A percentile compares a stretch with the other conserved stretches of the same genome.
Evolutionary conservation across 1,139 yeast species (phyloP).

Genomic region (Hanseniaspora gamundiae): DNA sequence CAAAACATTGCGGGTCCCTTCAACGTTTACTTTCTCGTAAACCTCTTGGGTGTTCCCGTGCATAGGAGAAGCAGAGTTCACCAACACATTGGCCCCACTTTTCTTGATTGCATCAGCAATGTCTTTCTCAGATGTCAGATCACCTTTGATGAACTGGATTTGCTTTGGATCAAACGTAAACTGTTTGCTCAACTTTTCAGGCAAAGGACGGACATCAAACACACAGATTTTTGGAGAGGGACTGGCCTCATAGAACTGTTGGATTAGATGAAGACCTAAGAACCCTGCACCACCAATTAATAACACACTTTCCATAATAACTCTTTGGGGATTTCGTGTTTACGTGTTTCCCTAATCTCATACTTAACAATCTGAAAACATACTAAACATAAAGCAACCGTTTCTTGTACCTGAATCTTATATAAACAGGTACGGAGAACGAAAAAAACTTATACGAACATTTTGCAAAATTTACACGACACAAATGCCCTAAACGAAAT

Average conservation of each 20-base stretch:
- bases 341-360: too few relatives aligned
- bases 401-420: too few relatives aligned
- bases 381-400: too few relatives aligned
- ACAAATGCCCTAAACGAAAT: too few relatives aligned
- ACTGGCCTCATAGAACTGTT: slow-evolving; percentile 57
- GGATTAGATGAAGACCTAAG: slow-evolving; percentile 80
- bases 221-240: slow-evolving; percentile 74
- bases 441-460: too few relatives aligned
- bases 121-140: slow-evolving; percentile 63
- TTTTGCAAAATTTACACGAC: too few relatives aligned
- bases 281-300: slow-evolving; percentile 93
- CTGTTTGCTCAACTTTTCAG: slow-evolving; percentile 53
- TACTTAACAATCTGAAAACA: too few relatives aligned
- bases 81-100: slow-evolving; percentile 62
- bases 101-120: slow-evolving; percentile 48
- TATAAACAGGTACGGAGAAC: too few relatives aligned
- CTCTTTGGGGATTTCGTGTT: too few relatives aligned
- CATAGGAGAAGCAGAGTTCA: slow-evolving; percentile 94
- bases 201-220: slow-evolving; percentile 82
- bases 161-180: slow-evolving; percentile 56
- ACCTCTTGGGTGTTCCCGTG: slow-evolving; percentile 74
- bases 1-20: slow-evolving; percentile 72
- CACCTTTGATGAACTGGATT: slow-evolving; percentile 65
- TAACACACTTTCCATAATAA: slow-evolving; percentile 45
- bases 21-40: slow-evolving; percentile 81